phyloP scores from a whole-genome alignment of 805 yeast species.

The Candida nanaspora region DNA sequence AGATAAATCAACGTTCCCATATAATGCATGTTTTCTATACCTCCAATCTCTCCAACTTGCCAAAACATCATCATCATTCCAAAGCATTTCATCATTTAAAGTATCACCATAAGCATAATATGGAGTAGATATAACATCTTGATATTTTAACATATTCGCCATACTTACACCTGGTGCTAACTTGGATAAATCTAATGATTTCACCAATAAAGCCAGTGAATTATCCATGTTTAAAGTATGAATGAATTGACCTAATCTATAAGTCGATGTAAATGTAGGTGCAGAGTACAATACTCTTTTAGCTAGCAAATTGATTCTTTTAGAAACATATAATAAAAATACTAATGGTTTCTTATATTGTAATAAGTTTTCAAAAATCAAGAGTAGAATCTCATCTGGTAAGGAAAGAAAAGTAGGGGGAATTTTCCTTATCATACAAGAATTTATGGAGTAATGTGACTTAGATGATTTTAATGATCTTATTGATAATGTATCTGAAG shows the following conservation, averaged over 20 bases:
- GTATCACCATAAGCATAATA: conserved; percentile 8
- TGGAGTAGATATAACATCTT: conserved; percentile 4
- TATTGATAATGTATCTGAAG: conserved; percentile 34
- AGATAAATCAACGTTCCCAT: conserved; percentile 18
- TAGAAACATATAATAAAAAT: conserved; percentile 43
- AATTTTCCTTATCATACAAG: background rate
- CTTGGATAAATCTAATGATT: conserved; percentile 50
- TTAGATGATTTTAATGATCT: conserved; percentile 27
- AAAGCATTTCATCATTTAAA: background rate
- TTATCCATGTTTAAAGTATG: conserved; percentile 53
- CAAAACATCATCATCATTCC: conserved; percentile 26
- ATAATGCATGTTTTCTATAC: conserved; percentile 63
- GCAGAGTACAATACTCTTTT: conserved; percentile 47
- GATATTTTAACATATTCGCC: conserved; percentile 1
- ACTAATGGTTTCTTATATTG: conserved; percentile 35
- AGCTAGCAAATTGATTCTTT: conserved; percentile 41
- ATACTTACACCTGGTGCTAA: conserved; percentile 30
- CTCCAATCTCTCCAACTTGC: conserved; percentile 96
- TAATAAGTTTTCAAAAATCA: conserved; percentile 27
- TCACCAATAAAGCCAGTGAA: conserved; percentile 49
- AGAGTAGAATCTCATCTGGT: conserved; percentile 37
- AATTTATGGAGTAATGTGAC: conserved; percentile 4
- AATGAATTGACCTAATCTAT: conserved; percentile 74
- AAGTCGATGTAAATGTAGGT: conserved; percentile 60
- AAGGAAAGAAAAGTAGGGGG: conserved; percentile 11